Conservation (phyloP, 345 rosid species). For the Pelargonium nanum region DNA sequence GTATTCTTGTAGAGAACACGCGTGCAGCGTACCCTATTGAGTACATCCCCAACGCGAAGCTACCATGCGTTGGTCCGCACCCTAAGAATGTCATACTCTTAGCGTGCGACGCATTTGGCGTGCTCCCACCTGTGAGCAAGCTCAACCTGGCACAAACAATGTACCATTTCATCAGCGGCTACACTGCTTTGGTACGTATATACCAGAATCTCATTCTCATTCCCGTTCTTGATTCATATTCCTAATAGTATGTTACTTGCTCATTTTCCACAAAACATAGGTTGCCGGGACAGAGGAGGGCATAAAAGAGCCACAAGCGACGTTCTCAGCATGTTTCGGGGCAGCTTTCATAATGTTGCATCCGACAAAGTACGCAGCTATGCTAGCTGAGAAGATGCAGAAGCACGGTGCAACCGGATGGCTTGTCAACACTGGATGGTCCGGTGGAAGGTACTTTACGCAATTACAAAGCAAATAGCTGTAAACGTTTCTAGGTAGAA, state of each 20-base stretch:
- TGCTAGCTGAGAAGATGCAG: constrained; percentile 95
- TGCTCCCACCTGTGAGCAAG: constrained; percentile 98
- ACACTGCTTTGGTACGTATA: constrained; percentile 73
- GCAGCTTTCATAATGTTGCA: constrained; percentile 97
- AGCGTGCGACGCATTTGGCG: constrained; percentile 97
- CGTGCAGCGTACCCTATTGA: constrained; percentile 94
- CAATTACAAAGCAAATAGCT: too few relatives aligned
- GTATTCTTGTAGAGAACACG: constrained; percentile 59
- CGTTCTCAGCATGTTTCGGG: constrained; percentile 96
- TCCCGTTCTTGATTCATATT: neutral
- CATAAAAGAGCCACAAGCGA: constrained; percentile 78
- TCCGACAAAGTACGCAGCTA: constrained; percentile 95
- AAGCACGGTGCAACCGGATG: constrained; percentile 93
- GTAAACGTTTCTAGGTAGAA: too few relatives aligned
- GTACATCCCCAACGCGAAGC: constrained; percentile 78
- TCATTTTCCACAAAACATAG: constrained; percentile 20
- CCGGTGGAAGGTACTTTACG: constrained; percentile 96
- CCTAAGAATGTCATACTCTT: constrained; percentile 85
- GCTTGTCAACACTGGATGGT: constrained; percentile 99
- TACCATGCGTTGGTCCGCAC: constrained; percentile 88
- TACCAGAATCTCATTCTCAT: too few relatives aligned
- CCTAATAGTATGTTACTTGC: neutral
- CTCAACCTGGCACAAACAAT: constrained; percentile 80
- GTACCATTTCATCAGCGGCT: constrained; percentile 98
- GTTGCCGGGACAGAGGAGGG: constrained; percentile 97